Base-by-base conservation (phyloP, 202 grass and related monocot genomes). In the Miscanthus sacchariflorus region DNA sequence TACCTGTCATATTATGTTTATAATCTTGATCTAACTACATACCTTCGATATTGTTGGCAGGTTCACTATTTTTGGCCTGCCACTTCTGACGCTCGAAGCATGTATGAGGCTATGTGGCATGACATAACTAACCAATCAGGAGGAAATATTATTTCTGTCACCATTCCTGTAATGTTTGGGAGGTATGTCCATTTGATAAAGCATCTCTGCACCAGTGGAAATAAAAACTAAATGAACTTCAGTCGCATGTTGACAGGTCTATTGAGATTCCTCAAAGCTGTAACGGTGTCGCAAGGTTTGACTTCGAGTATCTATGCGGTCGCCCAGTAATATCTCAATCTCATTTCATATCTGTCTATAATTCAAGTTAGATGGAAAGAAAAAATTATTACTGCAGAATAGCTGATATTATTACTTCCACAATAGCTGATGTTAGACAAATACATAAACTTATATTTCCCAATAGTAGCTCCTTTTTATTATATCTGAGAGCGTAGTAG, bases 91-190 rank as follows among this genome's bases (percentile, higher is more conserved):
- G 77, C 76, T 70, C 64, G 13, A 24, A 81, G 46, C 28, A 92
- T 93, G 77, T 99, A 88, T 87, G 96, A 99, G 76, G 65, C 70
- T 77, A 81, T 84, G 74, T 99, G 96, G 96, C 81, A 72, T 59
- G 89, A 87, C 40, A 64, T 93, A 85, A 86, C 71, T 54, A 86
- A 76, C 18, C n/a, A 91, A 89, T 56, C 70, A 81, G 92, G 89
- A 82, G 85, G 63, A 63, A 59, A 77, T 63, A 81, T 92, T 81
- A 82, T 46, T 77, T 78, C 91, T 13, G 86, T 85, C 67, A 85
- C 83, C 71, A 92, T 99, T 91, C 85, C 92, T 19, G 96, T 99
- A 78, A 99, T 99, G 96, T 99, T 99, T 83, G 96, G 96, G 84
- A 96, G 96, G 96, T 96, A 63, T 76, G 79, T 73, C 21, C 88